Evolutionary conservation across 495 filamentous ascomycete genomes (phyloP), one percentile per base, ranked within the genome.

Genomic region (Lepraria neglecta): DNA sequence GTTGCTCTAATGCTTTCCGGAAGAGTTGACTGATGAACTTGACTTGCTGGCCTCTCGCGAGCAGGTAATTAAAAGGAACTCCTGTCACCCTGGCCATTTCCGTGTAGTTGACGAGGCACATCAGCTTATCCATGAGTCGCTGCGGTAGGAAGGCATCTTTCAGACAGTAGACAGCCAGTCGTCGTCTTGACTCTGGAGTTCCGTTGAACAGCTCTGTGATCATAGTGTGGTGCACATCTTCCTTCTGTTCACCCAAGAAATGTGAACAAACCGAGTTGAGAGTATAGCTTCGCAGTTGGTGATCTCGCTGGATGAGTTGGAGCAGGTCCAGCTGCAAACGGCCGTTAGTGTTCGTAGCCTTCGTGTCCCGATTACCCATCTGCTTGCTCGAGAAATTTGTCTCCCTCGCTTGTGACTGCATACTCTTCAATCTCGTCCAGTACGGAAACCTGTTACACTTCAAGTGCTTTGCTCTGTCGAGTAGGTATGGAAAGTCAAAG

Each of bases 31-130:
- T 96, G 73, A 99, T 81, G 76, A 99, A 97, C 69, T 96, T 96
- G 68, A 97, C 88, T 71, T 99, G 94, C 70, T 99, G 94, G 50
- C 94, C 94, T 70, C 90, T 84, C 30, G 95, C 81, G 4, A 99
- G 82, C 21, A 99, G 82, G 68, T 87, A 97, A 68, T 95, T 96
- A 79, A 97, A 99, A 1, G 94, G 95, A 1, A 99, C 92, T 63
- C 94, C 94, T 19, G 94, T 99, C 70, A 99, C 94, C 82, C 94
- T 94, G 45, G 94, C 94, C 94, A 99, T 99, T 73, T 99, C 94
- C 0, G 94, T 97, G 68, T 97, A 97, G 72, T 99, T 99, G 69
- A 95, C 87, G 31, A 99, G 79, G 72, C 94, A 97, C 73, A 95
- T 97, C 35, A 99, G 78, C 68, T 99, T 99, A 72, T 99, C 94